Evolutionary conservation across 306 rosid species (phyloP).

Genomic region (Quercus ilex): DNA sequence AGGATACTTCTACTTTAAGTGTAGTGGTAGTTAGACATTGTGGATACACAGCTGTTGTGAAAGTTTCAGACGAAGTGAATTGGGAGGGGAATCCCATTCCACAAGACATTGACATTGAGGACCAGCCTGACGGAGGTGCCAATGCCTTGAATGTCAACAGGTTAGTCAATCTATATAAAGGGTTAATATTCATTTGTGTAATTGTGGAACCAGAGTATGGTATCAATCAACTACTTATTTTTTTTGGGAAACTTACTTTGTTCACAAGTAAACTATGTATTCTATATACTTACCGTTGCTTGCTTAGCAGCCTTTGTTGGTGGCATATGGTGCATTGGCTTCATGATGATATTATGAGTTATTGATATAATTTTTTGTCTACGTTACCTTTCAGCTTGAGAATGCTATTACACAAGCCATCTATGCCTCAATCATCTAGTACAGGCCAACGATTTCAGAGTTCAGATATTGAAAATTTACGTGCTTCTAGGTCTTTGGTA

Average conservation of each 20-base stretch:
- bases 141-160: constrained; percentile 92
- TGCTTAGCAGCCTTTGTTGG: not conserved
- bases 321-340: constrained; percentile 6
- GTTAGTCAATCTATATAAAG: constrained; percentile 32
- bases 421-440: constrained; percentile 50
- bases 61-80: constrained; percentile 56
- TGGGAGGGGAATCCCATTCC: constrained; percentile 56
- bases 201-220: not conserved
- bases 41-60: constrained; percentile 96
- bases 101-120: constrained; percentile 76
- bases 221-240: not conserved
- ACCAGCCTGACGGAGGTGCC: constrained; percentile 97
- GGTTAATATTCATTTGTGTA: not conserved
- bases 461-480: constrained; percentile 51
- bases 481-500: constrained; percentile 50
- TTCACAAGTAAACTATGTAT: not conserved
- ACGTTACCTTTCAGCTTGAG: constrained; percentile 66
- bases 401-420: constrained; percentile 71
- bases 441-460: constrained; percentile 41
- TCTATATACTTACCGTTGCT: not conserved
- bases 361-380: constrained; percentile 21
- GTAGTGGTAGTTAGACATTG: constrained; percentile 80
- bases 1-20: constrained; percentile 90
- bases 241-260: not conserved
- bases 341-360: constrained; percentile 16